phyloP scores from a whole-genome alignment of 768 basidiomycete genomes.

The Gautieria morchelliformis region DNA sequence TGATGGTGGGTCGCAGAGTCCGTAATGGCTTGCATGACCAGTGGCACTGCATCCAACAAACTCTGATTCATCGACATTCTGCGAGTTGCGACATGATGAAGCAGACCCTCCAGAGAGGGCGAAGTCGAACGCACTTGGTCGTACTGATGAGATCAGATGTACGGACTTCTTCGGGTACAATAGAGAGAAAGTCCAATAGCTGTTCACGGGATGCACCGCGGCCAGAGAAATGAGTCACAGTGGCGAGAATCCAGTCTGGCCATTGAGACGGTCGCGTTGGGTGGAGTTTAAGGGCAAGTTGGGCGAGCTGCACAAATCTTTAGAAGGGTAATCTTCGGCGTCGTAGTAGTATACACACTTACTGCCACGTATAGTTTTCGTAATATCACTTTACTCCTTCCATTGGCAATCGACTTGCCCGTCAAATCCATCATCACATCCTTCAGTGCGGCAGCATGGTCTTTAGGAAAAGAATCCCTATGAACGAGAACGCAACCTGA shows the following conservation, averaged over 20 bases:
- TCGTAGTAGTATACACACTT: constrained; percentile 20
- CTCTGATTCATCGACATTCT: constrained; percentile 59
- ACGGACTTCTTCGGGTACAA: constrained; percentile 75
- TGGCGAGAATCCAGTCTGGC: constrained; percentile 69
- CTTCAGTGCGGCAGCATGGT: constrained; percentile 47
- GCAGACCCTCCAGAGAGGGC: not conserved
- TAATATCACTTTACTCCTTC: constrained; percentile 60
- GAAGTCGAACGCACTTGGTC: constrained; percentile 50
- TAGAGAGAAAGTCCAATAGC: constrained; percentile 68
- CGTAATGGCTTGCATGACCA: constrained; percentile 62
- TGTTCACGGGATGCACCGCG: constrained; percentile 49
- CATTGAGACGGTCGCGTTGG: constrained; percentile 49
- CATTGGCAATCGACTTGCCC: constrained; percentile 48
- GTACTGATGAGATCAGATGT: constrained; percentile 65
- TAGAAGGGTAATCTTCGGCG: not conserved
- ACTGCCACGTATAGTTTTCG: constrained; percentile 86
- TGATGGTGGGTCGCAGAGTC: constrained; percentile 39
- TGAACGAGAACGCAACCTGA: not conserved
- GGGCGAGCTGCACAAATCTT: constrained; percentile 1
- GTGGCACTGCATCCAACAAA: constrained; percentile 54
- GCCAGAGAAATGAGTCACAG: constrained; percentile 50
- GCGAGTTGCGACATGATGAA: constrained; percentile 5
- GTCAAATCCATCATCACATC: constrained; percentile 65
- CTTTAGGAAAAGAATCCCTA: constrained; percentile 69
- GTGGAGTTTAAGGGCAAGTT: constrained; percentile 58